A percentile compares a stretch with the other conserved stretches of the same genome.
Evolutionary conservation across 345 rosid species (phyloP).

Genomic region (Sisymbrium irio): DNA sequence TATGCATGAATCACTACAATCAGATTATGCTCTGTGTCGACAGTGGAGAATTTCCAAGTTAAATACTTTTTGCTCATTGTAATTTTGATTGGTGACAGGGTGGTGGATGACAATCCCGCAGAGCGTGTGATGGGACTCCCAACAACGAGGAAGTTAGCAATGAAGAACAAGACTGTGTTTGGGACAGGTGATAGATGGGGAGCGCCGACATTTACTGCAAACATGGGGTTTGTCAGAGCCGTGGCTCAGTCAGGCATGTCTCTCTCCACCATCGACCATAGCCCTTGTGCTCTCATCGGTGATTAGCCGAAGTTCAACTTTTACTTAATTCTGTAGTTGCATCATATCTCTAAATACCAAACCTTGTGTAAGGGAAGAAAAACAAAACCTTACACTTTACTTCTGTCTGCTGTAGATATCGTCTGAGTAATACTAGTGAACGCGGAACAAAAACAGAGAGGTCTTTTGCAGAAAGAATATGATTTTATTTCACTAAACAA

Average conservation of each 20-base stretch:
- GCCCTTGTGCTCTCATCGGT: slow-evolving; percentile 88
- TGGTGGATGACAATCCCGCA: slow-evolving; percentile 72
- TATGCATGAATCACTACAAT: not conserved
- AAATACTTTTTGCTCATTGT: not conserved
- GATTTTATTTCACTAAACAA: slow-evolving; percentile 11
- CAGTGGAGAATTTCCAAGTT: not conserved
- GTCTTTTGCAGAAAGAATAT: not conserved
- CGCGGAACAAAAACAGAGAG: not conserved
- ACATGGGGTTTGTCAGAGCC: slow-evolving; percentile 86
- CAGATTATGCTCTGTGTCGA: slow-evolving; percentile 7
- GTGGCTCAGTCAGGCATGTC: slow-evolving; percentile 93
- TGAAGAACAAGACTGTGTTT: slow-evolving; percentile 77
- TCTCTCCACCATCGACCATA: slow-evolving; percentile 61
- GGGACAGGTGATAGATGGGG: slow-evolving; percentile 89
- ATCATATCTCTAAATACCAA: not conserved
- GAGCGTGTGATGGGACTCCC: slow-evolving; percentile 72
- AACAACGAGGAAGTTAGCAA: slow-evolving; percentile 81
- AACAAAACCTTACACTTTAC: not conserved
- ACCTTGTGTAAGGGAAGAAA: not conserved
- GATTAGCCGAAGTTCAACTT: slow-evolving; percentile 28
- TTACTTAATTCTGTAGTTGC: not conserved
- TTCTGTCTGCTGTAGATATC: slow-evolving; percentile 1
- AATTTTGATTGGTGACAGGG: slow-evolving; percentile 42
- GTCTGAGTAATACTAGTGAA: not conserved
- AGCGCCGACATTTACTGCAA: slow-evolving; percentile 84